Evolutionary conservation across 352 stramenopile genomes (phyloP).

Genomic region (Halophytophthora batemanensis): DNA sequence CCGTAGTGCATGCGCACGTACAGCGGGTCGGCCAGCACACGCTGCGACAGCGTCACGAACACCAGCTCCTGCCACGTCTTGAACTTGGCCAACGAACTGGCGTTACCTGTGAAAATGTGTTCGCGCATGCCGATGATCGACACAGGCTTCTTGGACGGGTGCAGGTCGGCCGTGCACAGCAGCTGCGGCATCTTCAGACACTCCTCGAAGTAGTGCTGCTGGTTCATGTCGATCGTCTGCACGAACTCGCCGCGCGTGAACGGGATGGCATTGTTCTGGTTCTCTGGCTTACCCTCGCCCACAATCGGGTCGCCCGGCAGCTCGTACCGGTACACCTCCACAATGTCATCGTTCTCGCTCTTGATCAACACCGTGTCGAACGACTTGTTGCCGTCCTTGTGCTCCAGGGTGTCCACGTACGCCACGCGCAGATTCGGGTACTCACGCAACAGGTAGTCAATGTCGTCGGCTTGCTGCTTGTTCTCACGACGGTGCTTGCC

Average conservation of each 20-base stretch:
- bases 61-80: constrained; percentile 85
- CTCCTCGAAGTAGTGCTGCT: constrained; percentile 86
- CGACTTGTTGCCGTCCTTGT: constrained; percentile 30
- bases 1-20: constrained; percentile 84
- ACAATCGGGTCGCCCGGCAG: constrained; percentile 80
- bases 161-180: constrained; percentile 63
- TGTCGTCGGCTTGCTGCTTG: constrained; percentile 72
- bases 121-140: constrained; percentile 86
- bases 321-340: constrained; percentile 79
- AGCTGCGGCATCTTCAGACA: constrained; percentile 85
- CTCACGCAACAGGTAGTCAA: constrained; percentile 76
- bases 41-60: constrained; percentile 82
- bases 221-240: constrained; percentile 90
- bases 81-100: constrained; percentile 81
- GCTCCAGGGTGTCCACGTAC: constrained; percentile 73
- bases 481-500: constrained; percentile 66
- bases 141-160: constrained; percentile 65
- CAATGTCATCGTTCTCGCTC: constrained; percentile 67
- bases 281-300: constrained; percentile 81
- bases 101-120: constrained; percentile 86
- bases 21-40: constrained; percentile 70
- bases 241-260: constrained; percentile 85
- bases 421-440: constrained; percentile 84
- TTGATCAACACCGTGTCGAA: constrained; percentile 81
- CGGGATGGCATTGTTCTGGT: constrained; percentile 80